Evolutionary conservation across 768 basidiomycete genomes (phyloP), one percentile per base, ranked within the genome.

Genomic region (Phaffia tasmanica): DNA sequence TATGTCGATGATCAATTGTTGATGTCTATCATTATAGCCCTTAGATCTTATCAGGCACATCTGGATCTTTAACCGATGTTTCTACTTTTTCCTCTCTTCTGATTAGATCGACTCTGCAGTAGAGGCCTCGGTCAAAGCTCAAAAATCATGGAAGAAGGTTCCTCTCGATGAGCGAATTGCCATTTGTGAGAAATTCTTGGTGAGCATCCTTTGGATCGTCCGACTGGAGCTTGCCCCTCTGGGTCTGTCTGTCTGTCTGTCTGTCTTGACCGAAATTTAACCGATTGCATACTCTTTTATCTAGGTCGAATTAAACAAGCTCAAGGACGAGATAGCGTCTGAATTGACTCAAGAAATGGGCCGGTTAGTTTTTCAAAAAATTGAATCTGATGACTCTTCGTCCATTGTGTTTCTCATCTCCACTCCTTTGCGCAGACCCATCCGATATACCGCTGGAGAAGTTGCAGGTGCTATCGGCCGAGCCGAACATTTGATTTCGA

Each of bases 341-440:
- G 92, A 97, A 71, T 79, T 97, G 62, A 85, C 90, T 0, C 71
- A 85, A 62, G 89, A 95, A 77, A 97, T 99, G 87, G 94, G 94
- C 48, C 80, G 91, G 89, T 89, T 68, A 70, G 84, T 76, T 46
- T 23, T 30, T 27, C 27, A 42, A 42, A 4, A n/a, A 21, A 23
- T 21, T 57, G 19, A 6, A 18, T 35, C 48, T 19, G 14, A 25
- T 42, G 19, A 5, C 55, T n/a, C 2, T 29, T 51, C 42, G n/a
- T 9, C 25, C 2, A 1, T 14, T 62, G 23, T 16, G 18, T 30
- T 49, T 18, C 67, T 57, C 7, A 30, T 9, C 50, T 29, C 21
- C 21, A 18, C 16, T 16, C 64, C 23, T 16, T 48, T 47, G 29
- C 49, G 21, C 67, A 91, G 92, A 55, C 94, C 94, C 0, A 80